Evolutionary conservation across 164 flowering plant species (phyloP).

Genomic region (Warburgia ugandensis): DNA sequence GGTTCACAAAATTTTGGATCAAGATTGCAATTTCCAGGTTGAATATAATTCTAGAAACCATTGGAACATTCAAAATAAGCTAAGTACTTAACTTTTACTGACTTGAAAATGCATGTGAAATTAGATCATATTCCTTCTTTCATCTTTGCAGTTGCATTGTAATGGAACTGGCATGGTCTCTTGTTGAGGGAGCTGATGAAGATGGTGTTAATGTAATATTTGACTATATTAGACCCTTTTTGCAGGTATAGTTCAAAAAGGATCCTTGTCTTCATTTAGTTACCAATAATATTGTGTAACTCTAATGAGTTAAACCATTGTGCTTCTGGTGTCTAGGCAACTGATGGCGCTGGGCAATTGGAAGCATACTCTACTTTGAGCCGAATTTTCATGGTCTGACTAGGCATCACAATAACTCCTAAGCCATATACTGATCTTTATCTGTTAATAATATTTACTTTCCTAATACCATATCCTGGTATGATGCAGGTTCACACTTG

Average conservation of each 20-base stretch:
- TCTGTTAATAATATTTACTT: neutral
- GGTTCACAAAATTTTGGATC: too few relatives aligned
- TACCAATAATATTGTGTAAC: too few relatives aligned
- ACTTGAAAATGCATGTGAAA: too few relatives aligned
- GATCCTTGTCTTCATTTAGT: neutral
- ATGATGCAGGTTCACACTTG: constrained; percentile 60
- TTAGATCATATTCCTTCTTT: too few relatives aligned
- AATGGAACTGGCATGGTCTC: constrained; percentile 57
- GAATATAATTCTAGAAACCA: too few relatives aligned
- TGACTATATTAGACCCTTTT: constrained; percentile 28
- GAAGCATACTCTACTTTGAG: constrained; percentile 55
- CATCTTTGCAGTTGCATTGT: constrained; percentile 39
- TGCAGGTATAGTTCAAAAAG: constrained; percentile 38
- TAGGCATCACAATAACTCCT: neutral
- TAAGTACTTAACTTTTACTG: too few relatives aligned
- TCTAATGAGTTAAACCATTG: too few relatives aligned
- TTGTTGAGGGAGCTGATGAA: constrained; percentile 66
- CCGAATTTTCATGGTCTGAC: constrained; percentile 68
- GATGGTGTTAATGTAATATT: constrained; percentile 60
- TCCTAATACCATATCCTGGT: neutral
- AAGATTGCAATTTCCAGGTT: too few relatives aligned
- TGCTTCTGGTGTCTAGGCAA: constrained; percentile 28
- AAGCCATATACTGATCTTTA: neutral
- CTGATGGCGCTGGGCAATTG: constrained; percentile 26
- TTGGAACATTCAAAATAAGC: too few relatives aligned